Evolutionary conservation across 768 basidiomycete species (phyloP), one percentile per base, ranked within the genome.

Genomic region (Lepiota subincarnata): DNA sequence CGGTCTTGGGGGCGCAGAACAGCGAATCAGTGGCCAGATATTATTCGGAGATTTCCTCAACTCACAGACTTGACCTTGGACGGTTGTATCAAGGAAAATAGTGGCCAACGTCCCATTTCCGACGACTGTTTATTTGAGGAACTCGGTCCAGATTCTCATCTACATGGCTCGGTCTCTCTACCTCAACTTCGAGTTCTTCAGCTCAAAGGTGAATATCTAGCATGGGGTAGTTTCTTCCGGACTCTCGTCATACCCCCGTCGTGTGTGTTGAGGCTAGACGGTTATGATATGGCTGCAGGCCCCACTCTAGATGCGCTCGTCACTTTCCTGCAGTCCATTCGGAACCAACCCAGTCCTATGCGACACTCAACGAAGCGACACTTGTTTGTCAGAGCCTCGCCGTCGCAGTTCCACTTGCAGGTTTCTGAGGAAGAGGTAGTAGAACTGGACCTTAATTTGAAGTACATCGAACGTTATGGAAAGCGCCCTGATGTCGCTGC

Each of bases 201-300:
- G 38, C 45, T 53, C 5, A 39, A 36, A n/a, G 52, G 44, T 28
- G 13, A 31, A 26, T 38, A 47, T 40, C 40, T 14, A 10, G 35
- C 44, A 6, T 53, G 52, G 12, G 52, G 52, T 19, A 5, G 16
- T 34, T 24, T 46, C 14, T 53, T 53, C 34, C 52, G 52, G 3
- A 35, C 24, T 13, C 52, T 53, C n/a, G 22, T 31, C 24, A 39
- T 53, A 14, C 52, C 52, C 1, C 7, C 35, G 13, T 39, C 52
- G 14, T 53, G 52, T 22, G 26, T 40, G 20, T 18, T 53, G 12
- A 24, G 44, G 24, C 4, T 53, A 16, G 36, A 36, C 2, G 47
- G 43, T 28, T 28, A 46, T 39, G 44, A 53, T 22, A 38, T 37
- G 1, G 34, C 10, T 24, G 37, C 16, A 16, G 52, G 44, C 12